A percentile compares a stretch with the other conserved stretches of the same genome.
phyloP scores from a whole-genome alignment of 2,329 filamentous ascomycete species.

The Neofusicoccum cordaticola region DNA sequence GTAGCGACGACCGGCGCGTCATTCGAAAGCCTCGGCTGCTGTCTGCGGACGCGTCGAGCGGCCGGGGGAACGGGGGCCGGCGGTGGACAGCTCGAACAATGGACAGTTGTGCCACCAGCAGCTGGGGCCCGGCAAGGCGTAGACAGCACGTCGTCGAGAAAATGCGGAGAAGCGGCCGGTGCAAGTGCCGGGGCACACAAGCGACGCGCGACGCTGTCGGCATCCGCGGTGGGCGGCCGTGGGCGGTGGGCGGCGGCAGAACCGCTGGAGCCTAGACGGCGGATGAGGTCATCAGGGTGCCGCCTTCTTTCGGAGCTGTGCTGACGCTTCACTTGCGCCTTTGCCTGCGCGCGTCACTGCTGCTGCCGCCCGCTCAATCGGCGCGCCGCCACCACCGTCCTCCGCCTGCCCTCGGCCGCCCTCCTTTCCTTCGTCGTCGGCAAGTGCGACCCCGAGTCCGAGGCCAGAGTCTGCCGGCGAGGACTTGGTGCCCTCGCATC shows the following conservation, averaged over 20 bases:
- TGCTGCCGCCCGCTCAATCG: neutral
- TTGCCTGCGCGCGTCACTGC: neutral
- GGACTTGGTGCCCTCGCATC: neutral
- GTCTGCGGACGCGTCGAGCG: neutral
- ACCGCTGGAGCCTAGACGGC: neutral
- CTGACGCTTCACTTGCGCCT: neutral
- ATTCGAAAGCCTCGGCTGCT: neutral
- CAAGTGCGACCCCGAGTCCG: too few relatives aligned
- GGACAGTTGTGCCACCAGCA: neutral
- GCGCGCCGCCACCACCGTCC: neutral
- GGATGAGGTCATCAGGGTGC: slow-evolving; percentile 10
- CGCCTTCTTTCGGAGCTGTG: neutral
- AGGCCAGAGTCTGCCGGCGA: neutral
- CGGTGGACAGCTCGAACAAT: neutral
- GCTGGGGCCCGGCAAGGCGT: too few relatives aligned
- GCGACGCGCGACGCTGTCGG: too few relatives aligned
- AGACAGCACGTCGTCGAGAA: neutral
- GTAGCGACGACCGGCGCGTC: neutral
- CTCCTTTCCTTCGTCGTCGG: neutral
- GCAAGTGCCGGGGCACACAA: too few relatives aligned
- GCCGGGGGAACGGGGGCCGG: neutral
- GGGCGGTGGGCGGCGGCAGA: slow-evolving; percentile 5
- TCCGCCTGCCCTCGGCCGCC: neutral
- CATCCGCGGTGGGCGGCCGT: neutral
- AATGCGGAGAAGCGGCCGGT: slow-evolving; percentile 5